These are phyloP conservation scores for Yarrowia keelungensis DNA, from an alignment of 805 yeast genomes.

Conservation along the genomic window DNA sequence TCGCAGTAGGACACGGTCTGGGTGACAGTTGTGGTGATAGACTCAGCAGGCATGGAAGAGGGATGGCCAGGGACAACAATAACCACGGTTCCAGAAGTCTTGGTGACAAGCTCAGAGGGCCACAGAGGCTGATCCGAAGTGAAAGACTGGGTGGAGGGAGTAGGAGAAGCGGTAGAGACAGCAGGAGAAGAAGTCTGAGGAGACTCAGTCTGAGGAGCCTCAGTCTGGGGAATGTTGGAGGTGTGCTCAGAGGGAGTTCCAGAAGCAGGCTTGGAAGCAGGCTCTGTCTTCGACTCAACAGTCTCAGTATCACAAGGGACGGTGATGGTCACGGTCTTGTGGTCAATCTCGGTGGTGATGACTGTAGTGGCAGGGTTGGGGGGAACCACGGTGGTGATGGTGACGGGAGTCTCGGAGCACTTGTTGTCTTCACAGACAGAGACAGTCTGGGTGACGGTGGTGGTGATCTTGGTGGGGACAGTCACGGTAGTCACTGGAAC, in stretches of 20 bases:
- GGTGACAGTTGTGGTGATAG: slow-evolving; percentile 5
- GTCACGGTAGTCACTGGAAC: background rate
- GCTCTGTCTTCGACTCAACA: background rate
- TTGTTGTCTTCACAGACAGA: slow-evolving; percentile 18
- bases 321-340: slow-evolving; percentile 29
- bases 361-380: slow-evolving; percentile 15
- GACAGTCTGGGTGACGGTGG: slow-evolving; percentile 29
- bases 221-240: background rate
- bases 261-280: background rate
- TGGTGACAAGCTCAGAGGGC: slow-evolving; percentile 13
- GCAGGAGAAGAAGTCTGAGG: background rate
- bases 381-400: slow-evolving; percentile 33
- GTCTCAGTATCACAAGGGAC: slow-evolving; percentile 24
- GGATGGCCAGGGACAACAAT: slow-evolving; percentile 9
- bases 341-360: slow-evolving; percentile 24
- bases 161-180: background rate
- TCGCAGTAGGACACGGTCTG: slow-evolving; percentile 14
- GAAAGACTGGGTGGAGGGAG: slow-evolving; percentile 1
- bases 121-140: slow-evolving; percentile 3
- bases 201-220: background rate
- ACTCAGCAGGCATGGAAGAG: background rate
- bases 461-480: slow-evolving; percentile 23
- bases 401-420: slow-evolving; percentile 27
- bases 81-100: slow-evolving; percentile 18
- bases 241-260: background rate